These are phyloP conservation scores for Canna indica DNA, from an alignment of 176 grass and related monocot species.

Conservation along the genomic window DNA sequence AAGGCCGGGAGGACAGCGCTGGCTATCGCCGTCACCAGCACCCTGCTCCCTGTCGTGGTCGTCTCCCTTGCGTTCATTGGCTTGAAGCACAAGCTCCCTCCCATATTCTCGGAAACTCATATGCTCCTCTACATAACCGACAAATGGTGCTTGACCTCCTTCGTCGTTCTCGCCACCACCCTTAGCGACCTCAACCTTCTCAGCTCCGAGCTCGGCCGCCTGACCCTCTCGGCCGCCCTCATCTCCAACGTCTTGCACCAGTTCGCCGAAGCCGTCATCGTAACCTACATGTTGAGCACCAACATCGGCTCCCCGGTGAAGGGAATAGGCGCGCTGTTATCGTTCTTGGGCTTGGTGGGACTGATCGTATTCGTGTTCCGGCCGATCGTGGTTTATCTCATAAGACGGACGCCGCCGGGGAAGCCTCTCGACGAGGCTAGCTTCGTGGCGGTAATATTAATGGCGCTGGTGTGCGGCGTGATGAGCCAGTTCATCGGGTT, in stretches of 20 bases:
- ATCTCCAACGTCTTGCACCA: constrained; percentile 51
- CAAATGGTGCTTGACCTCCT: constrained; percentile 68
- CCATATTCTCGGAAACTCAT: not conserved
- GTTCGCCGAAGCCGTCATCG: constrained; percentile 26
- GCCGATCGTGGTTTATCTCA: constrained; percentile 31
- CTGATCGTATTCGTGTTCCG: constrained; percentile 37
- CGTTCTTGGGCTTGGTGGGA: constrained; percentile 28
- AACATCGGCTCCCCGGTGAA: not conserved
- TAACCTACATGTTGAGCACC: constrained; percentile 15
- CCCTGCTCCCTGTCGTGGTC: constrained; percentile 22
- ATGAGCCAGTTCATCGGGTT: constrained; percentile 44
- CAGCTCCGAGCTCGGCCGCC: constrained; percentile 75
- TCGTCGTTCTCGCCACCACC: constrained; percentile 52
- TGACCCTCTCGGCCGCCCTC: constrained; percentile 69
- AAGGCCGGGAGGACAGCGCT: constrained; percentile 44
- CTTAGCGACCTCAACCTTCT: constrained; percentile 74
- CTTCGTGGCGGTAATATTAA: constrained; percentile 42
- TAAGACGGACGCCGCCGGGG: constrained; percentile 42
- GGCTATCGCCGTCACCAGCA: constrained; percentile 31
- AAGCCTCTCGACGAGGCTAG: constrained; percentile 39
- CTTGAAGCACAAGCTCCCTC: not conserved
- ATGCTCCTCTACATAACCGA: constrained; percentile 31
- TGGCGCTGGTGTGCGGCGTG: constrained; percentile 31
- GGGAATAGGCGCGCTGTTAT: not conserved
- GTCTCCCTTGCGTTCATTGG: not conserved